Percentiles rank a stretch among this genome's conserved stretches.
Conservation (phyloP, 305 asterid genomes). For the Salvia sclarea region DNA sequence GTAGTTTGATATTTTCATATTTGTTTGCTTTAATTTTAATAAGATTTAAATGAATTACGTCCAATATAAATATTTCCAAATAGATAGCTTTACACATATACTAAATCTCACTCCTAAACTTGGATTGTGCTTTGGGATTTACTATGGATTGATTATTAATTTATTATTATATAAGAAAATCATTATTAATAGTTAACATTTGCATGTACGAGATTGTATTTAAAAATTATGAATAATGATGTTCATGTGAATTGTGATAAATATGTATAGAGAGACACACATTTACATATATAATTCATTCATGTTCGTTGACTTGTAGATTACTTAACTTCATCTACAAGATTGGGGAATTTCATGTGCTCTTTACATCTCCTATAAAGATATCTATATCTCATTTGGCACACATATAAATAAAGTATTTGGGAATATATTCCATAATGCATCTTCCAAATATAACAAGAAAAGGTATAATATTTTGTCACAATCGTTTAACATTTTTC, state of each 20-base stretch:
- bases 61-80: no score
- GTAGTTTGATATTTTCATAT: no score
- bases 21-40: no score
- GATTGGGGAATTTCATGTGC: slow-evolving; percentile 13
- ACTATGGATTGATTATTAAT: not conserved
- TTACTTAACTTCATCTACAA: slow-evolving; percentile 27
- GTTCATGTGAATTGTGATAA: not conserved
- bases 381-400: not conserved
- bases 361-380: not conserved
- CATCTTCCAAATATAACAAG: not conserved
- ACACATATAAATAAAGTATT: not conserved
- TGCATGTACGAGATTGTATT: not conserved
- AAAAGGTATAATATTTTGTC: no score
- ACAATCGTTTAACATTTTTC: no score
- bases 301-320: slow-evolving; percentile 14
- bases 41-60: no score
- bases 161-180: not conserved
- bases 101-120: not conserved
- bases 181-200: not conserved
- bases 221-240: not conserved
- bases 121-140: not conserved
- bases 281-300: not conserved
- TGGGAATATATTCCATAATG: not conserved
- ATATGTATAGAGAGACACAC: not conserved
- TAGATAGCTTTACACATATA: no score